Percentiles rank a stretch among this genome's conserved stretches.
phyloP scores from a whole-genome alignment of 306 rosid genomes.

The Canavalia ensiformis region DNA sequence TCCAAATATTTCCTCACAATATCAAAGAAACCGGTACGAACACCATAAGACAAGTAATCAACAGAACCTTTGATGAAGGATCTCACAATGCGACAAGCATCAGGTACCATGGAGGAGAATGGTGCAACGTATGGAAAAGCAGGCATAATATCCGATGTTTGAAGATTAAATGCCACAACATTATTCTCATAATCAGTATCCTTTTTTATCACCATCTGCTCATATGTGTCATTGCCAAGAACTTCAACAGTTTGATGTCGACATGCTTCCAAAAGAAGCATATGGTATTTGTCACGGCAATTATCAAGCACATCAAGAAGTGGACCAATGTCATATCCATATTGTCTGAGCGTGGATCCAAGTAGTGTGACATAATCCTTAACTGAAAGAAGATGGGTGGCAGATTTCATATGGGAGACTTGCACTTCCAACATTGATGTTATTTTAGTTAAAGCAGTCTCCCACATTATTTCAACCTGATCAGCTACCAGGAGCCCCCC shows the following conservation, averaged over 20 bases:
- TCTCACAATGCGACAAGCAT: constrained; percentile 75
- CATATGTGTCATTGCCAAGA: constrained; percentile 73
- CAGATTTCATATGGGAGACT: constrained; percentile 77
- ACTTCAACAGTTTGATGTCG: constrained; percentile 60
- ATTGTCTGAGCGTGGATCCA: constrained; percentile 74
- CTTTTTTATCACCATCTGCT: constrained; percentile 89
- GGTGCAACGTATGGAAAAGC: constrained; percentile 92
- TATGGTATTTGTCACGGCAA: constrained; percentile 73
- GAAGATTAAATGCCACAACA: constrained; percentile 78
- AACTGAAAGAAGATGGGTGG: constrained; percentile 85
- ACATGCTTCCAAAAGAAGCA: constrained; percentile 81
- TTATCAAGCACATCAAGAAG: constrained; percentile 75
- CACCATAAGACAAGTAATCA: constrained; percentile 80
- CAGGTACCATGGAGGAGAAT: constrained; percentile 93
- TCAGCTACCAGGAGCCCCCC: constrained; percentile 73
- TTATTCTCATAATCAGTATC: constrained; percentile 77
- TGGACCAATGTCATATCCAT: constrained; percentile 81
- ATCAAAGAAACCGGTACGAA: constrained; percentile 59
- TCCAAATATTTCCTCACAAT: constrained; percentile 76
- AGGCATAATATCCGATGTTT: constrained; percentile 80
- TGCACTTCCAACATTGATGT: constrained; percentile 74
- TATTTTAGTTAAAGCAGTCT: constrained; percentile 74
- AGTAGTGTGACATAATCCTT: constrained; percentile 95
- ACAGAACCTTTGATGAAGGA: constrained; percentile 88
- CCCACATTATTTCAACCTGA: constrained; percentile 89